Evolutionary conservation across 2,329 filamentous ascomycete genomes (phyloP).

Genomic region (Fusarium liriodendri): DNA sequence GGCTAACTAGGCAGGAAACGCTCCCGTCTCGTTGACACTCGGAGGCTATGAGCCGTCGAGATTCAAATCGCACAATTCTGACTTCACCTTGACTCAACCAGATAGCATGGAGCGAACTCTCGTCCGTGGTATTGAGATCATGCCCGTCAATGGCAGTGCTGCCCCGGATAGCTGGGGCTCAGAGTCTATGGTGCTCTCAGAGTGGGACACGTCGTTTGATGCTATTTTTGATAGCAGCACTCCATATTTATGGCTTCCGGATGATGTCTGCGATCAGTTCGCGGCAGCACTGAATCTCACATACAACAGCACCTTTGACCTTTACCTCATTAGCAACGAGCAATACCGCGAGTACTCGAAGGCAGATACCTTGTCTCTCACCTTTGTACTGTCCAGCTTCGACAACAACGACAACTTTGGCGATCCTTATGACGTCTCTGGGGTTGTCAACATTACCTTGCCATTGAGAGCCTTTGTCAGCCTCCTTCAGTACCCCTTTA

Average conservation of each 20-base stretch:
- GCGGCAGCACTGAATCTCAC: slow-evolving; percentile 72
- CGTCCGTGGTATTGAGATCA: slow-evolving; percentile 67
- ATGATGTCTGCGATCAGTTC: slow-evolving; percentile 71
- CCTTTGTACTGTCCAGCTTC: slow-evolving; percentile 66
- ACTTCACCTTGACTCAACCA: slow-evolving; percentile 67
- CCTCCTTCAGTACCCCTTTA: slow-evolving; percentile 62
- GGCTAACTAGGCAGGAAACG: slow-evolving; percentile 45
- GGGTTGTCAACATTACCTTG: slow-evolving; percentile 68
- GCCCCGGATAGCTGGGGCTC: slow-evolving; percentile 54
- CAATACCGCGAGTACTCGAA: slow-evolving; percentile 61
- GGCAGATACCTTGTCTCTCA: slow-evolving; percentile 62
- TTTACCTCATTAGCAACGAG: slow-evolving; percentile 73
- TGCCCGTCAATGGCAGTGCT: slow-evolving; percentile 45
- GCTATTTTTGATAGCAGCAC: slow-evolving; percentile 73
- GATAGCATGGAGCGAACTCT: slow-evolving; percentile 68
- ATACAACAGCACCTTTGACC: slow-evolving; percentile 70
- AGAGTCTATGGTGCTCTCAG: slow-evolving; percentile 51
- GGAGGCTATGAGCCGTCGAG: slow-evolving; percentile 77
- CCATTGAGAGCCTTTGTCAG: slow-evolving; percentile 63
- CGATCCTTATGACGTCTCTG: slow-evolving; percentile 58
- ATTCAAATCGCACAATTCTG: slow-evolving; percentile 69
- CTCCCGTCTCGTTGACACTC: slow-evolving; percentile 70
- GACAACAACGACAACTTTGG: slow-evolving; percentile 66
- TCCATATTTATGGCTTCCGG: slow-evolving; percentile 72
- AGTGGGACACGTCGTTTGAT: slow-evolving; percentile 59